Conservation (phyloP, 768 basidiomycete species). For the Symmetrospora coprosmae region DNA sequence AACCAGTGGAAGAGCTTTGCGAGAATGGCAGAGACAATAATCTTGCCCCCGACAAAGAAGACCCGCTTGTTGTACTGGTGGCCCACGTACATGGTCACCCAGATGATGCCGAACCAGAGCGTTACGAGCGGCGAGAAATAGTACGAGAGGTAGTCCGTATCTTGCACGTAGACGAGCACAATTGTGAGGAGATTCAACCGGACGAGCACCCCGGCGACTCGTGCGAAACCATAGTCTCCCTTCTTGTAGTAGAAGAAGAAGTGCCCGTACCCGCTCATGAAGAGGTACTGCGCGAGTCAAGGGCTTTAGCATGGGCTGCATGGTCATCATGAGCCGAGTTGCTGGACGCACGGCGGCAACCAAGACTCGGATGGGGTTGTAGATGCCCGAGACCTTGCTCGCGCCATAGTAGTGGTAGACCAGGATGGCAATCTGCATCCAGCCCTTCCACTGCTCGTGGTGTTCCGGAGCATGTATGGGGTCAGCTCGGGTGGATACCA, state of each 20-base stretch:
- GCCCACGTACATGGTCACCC: conserved; percentile 59
- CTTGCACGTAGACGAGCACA: conserved; percentile 72
- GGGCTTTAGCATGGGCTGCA: not conserved
- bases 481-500: too few species aligned
- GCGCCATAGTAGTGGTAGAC: conserved; percentile 82
- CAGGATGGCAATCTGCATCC: conserved; percentile 92
- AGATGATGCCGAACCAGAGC: conserved; percentile 72
- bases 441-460: conserved; percentile 87
- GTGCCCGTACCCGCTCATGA: conserved; percentile 78
- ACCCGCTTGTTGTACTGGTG: conserved; percentile 54
- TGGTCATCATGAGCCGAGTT: not conserved
- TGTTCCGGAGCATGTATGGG: too few species aligned
- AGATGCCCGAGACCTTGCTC: conserved; percentile 82
- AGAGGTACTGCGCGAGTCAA: conserved; percentile 36
- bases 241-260: conserved; percentile 66
- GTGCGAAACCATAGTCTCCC: conserved; percentile 65
- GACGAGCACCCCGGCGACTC: conserved; percentile 62
- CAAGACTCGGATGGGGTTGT: conserved; percentile 74
- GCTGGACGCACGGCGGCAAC: conserved; percentile 61
- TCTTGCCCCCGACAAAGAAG: conserved; percentile 55
- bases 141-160: conserved; percentile 78
- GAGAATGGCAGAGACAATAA: conserved; percentile 50
- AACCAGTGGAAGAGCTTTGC: conserved; percentile 56
- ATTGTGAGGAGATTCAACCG: conserved; percentile 73
- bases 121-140: conserved; percentile 83